Percentiles rank a stretch among this genome's conserved stretches.
Conservation (phyloP, 495 filamentous ascomycete species). For the Glarea lozoyensis region DNA sequence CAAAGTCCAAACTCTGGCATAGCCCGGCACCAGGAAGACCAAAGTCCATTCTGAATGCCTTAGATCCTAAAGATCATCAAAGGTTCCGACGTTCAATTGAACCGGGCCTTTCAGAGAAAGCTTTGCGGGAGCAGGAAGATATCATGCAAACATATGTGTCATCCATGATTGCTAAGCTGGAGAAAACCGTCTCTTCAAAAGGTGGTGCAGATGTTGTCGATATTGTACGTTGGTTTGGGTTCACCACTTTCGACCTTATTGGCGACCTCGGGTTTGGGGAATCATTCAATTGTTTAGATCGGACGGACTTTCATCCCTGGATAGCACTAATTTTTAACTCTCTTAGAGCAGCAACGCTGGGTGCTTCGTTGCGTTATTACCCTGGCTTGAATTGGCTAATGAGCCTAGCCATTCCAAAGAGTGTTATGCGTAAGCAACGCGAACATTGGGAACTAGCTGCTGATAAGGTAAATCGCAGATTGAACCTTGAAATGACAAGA, state of each 20-base stretch:
- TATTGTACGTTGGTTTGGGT: conserved; percentile 36
- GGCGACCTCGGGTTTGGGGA: conserved; percentile 33
- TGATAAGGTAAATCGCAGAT: not conserved
- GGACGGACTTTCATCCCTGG: conserved; percentile 36
- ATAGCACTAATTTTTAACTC: conserved; percentile 18
- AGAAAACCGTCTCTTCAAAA: conserved; percentile 18
- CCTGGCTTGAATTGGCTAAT: not conserved
- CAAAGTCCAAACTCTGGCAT: too few species aligned
- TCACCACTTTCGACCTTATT: conserved; percentile 38
- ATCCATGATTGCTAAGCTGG: conserved; percentile 33
- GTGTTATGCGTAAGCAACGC: not conserved
- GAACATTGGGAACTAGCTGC: not conserved
- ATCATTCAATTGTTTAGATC: conserved; percentile 34
- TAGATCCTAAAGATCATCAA: too few species aligned
- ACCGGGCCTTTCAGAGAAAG: not conserved
- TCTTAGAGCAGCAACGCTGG: conserved; percentile 11
- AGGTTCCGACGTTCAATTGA: too few species aligned
- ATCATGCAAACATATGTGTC: conserved; percentile 36
- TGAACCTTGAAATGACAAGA: not conserved
- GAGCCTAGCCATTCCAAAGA: not conserved
- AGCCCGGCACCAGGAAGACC: too few species aligned
- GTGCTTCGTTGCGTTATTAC: not conserved
- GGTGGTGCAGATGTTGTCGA: not conserved
- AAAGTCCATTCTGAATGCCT: too few species aligned
- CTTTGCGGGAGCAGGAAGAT: not conserved